A percentile compares a stretch with the other conserved stretches of the same genome.
Conservation (phyloP, 768 basidiomycete species). For the Thelephora ganbajun region DNA sequence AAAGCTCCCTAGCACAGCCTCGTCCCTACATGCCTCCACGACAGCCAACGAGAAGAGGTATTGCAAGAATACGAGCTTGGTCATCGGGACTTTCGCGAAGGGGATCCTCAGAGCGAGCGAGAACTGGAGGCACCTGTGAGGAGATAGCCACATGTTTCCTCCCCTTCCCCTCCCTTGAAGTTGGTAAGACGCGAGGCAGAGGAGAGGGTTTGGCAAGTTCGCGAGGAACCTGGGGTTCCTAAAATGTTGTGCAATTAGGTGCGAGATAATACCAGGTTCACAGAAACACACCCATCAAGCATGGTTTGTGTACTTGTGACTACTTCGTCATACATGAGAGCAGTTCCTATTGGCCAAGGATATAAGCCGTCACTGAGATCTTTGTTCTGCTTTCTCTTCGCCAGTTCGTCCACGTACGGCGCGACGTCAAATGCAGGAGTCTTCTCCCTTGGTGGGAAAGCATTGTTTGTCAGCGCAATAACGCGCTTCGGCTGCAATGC, state of each 20-base stretch:
- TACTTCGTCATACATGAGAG: conserved; percentile 73
- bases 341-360: conserved; percentile 56
- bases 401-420: conserved; percentile 44
- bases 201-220: conserved; percentile 55
- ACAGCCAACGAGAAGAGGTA: conserved; percentile 87
- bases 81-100: conserved; percentile 33
- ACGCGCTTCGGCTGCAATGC: conserved; percentile 38
- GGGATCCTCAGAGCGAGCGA: conserved; percentile 58
- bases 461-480: conserved; percentile 32
- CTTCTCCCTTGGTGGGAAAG: conserved; percentile 32
- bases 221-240: conserved; percentile 71
- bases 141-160: conserved; percentile 85
- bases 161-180: conserved; percentile 83
- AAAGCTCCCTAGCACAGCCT: conserved; percentile 31
- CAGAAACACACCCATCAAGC: conserved; percentile 64
- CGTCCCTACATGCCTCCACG: conserved; percentile 66
- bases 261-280: not conserved
- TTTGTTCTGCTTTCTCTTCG: conserved; percentile 17
- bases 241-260: not conserved
- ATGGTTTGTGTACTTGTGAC: conserved; percentile 94
- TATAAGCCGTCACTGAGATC: conserved; percentile 12
- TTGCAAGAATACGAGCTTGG: conserved; percentile 81
- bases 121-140: conserved; percentile 76
- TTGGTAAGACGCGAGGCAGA: conserved; percentile 81
- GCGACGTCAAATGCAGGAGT: conserved; percentile 65